phyloP scores from a whole-genome alignment of 192 early-diverging fungal genomes.

The Rhizophagus sp. region DNA sequence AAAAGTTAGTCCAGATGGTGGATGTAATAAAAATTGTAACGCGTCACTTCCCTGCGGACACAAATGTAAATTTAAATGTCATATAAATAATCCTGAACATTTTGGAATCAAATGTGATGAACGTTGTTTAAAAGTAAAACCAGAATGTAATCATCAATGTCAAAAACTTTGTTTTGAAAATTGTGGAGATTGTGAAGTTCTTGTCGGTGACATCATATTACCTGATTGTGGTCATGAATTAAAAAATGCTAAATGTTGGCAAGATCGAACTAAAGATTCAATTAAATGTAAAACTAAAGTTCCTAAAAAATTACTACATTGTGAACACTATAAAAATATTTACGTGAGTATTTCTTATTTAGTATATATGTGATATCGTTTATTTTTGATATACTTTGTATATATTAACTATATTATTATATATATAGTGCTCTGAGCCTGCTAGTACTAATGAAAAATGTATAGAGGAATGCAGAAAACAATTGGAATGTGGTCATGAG shows the following conservation, averaged over 20 bases:
- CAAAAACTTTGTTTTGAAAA: conserved; percentile 30
- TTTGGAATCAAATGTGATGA: conserved; percentile 19
- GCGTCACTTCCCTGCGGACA: conserved; percentile 57
- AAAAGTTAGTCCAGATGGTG: conserved; percentile 51
- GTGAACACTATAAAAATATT: conserved; percentile 43
- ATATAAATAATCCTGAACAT: conserved; percentile 37
- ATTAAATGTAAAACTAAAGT: conserved; percentile 33
- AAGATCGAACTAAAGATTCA: neutral
- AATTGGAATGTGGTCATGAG: conserved; percentile 40
- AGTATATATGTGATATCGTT: too few species aligned
- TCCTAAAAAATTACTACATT: conserved; percentile 31
- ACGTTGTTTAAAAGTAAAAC: neutral
- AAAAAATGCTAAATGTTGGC: neutral
- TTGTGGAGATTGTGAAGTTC: neutral
- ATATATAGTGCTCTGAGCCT: conserved; percentile 29
- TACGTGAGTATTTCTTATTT: neutral
- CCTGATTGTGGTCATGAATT: neutral
- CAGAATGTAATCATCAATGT: conserved; percentile 24
- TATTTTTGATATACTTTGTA: too few species aligned
- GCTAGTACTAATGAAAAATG: conserved; percentile 23
- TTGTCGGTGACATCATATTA: neutral
- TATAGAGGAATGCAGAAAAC: conserved; percentile 30
- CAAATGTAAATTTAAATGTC: conserved; percentile 39
- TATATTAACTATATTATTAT: neutral
- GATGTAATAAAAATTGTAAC: conserved; percentile 50